Evolutionary conservation across 257 asterid species (phyloP), one percentile per base, ranked within the genome.

Genomic region (Verbascum thapsus): DNA sequence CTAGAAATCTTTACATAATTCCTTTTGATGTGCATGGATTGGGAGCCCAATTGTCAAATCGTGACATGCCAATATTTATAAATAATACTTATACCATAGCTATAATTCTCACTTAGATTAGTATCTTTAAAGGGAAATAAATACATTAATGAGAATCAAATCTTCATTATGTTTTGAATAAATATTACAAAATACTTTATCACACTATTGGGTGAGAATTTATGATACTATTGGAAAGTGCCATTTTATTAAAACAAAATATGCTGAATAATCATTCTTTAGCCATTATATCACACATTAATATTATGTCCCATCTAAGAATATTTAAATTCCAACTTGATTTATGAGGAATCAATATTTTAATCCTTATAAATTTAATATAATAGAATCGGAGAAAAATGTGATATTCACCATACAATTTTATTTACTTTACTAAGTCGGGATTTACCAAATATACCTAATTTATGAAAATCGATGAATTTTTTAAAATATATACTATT

Each of bases 101-200:
- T 37, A n/a, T n/a, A n/a, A n/a, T n/a, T 8, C 40, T 23, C 41
- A 17, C 60, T 40, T 59, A 53, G 37, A 3, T 48, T 51, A 56
- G 81, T 45, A 75, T 75, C 64, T 59, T 76, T 30, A 48, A 75
- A 61, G 51, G 64, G 35, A 61, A 61, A 47, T 65, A 74, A n/a
- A n/a, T n/a, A n/a, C n/a, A n/a, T 57, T 53, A 13, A 15, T 58
- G 62, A 65, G 85, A 76, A 80, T 78, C 63, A 71, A 58, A 67
- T 74, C 73, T 63, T 60, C 20, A 57, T 66, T 61, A 10, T 71
- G 71, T 69, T 22, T 23, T 7, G 75, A 64, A 78, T 73, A 51
- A 53, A 40, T 61, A 54, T 64, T 54, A 62, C 69, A 49, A 43
- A 37, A 35, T n/a, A 63, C 73, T 54, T 65, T 66, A 11, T 38